Evolutionary conservation across 2,329 filamentous ascomycete species (phyloP).

Genomic region (Atkinsonella hypoxylon): DNA sequence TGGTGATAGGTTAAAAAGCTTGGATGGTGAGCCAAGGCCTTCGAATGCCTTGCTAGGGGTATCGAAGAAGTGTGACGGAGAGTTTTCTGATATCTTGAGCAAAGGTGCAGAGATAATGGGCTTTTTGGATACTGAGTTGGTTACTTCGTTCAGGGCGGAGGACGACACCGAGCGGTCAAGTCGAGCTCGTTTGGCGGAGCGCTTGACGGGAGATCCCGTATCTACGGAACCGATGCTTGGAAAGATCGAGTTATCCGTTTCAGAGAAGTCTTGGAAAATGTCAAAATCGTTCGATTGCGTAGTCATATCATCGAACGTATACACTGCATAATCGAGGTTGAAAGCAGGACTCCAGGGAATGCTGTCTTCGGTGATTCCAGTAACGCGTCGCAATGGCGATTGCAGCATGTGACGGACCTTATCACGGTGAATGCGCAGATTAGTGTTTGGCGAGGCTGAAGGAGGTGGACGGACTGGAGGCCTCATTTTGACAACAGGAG

Average conservation of each 20-base stretch:
- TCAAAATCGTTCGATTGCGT: conserved; percentile 45
- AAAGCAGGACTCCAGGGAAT: conserved; percentile 57
- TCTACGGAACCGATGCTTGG: conserved; percentile 34
- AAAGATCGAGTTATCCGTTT: conserved; percentile 18
- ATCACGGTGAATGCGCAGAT: conserved; percentile 76
- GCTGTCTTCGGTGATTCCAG: conserved; percentile 29
- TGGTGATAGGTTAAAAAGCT: conserved; percentile 29
- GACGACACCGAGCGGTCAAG: conserved; percentile 52
- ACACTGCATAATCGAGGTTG: conserved; percentile 45
- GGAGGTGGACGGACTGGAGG: conserved; percentile 42
- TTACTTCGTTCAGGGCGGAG: conserved; percentile 49
- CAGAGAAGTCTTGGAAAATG: conserved; percentile 38
- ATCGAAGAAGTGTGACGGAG: conserved; percentile 29
- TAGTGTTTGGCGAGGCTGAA: conserved; percentile 87
- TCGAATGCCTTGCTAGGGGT: conserved; percentile 48
- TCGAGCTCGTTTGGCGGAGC: conserved; percentile 44
- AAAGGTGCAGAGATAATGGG: conserved; percentile 37
- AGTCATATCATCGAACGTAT: conserved; percentile 36
- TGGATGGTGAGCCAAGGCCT: conserved; percentile 42
- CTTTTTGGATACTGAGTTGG: conserved; percentile 39
- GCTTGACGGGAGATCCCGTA: conserved; percentile 56
- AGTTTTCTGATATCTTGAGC: conserved; percentile 34
- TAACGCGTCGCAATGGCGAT: conserved; percentile 50
- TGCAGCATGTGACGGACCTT: conserved; percentile 71
- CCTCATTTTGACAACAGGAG: conserved; percentile 74